Conservation (phyloP, 371 early-diverging fungal genomes). For the Saksenaea vasiformis region DNA sequence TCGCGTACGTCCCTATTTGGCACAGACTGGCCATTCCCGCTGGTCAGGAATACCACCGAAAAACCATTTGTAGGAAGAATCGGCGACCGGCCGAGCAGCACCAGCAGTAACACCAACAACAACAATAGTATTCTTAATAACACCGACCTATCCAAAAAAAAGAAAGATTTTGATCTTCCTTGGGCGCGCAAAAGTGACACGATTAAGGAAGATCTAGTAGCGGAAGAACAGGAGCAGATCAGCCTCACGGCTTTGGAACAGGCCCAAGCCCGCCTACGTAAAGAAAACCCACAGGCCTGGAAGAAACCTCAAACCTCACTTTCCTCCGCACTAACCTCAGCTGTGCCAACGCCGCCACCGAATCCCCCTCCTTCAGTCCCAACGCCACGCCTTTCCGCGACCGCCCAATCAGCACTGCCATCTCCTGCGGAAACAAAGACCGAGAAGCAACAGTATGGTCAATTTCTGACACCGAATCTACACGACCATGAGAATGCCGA, state of each 20-base stretch:
- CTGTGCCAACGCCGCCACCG: conserved; percentile 12
- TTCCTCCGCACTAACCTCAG: conserved; percentile 2
- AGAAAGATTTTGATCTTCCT: conserved; percentile 19
- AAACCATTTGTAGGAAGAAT: conserved; percentile 22
- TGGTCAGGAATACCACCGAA: conserved; percentile 13
- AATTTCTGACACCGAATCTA: conserved; percentile 31
- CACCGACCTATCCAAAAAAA: conserved; percentile 18
- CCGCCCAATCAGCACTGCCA: not conserved
- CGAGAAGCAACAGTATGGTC: conserved; percentile 17
- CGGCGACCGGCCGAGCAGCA: conserved; percentile 11
- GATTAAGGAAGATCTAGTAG: conserved; percentile 20
- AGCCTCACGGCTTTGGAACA: conserved; percentile 36
- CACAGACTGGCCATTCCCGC: conserved; percentile 44
- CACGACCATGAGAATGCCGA: conserved; percentile 38
- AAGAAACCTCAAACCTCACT: conserved; percentile 7
- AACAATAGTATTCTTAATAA: too few species aligned
- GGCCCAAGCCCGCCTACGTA: conserved; percentile 39
- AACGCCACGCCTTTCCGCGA: not conserved
- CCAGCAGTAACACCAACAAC: not conserved
- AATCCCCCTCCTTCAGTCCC: not conserved
- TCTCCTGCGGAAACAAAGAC: not conserved
- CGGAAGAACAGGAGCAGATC: conserved; percentile 12
- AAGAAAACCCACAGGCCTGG: conserved; percentile 8
- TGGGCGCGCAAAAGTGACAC: conserved; percentile 20
- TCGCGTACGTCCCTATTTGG: conserved; percentile 12